Base-by-base conservation (phyloP, 768 basidiomycete species). In the Butyriboletus loyo region DNA sequence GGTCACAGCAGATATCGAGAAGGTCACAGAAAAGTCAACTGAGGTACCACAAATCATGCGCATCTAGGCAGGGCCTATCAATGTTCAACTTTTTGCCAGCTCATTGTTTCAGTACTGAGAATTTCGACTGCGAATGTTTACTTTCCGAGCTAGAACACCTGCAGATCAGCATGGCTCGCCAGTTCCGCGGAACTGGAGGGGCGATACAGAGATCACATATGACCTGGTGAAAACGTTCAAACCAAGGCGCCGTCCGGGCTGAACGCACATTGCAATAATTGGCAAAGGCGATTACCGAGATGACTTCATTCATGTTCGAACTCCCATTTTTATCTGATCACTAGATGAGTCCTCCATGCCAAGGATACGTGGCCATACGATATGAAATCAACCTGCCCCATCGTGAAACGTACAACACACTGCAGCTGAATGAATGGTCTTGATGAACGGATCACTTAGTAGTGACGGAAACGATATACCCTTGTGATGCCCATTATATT, bases 401-500 rank as follows among this genome's bases (percentile, higher is more conserved):
- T 92, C 89, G 66, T 91, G 89, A 57, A 91, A 75, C 22, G 89
- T 89, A 69, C 88, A 91, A 66, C 89, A 92, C 31, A 91, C 89
- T 36, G 88, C 87, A 58, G 89, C 89, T 92, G 60, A 31, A 55
- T 30, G 17, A 36, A 44, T 22, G 14, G 39, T 49, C 52, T 54
- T 19, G 17, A 56, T 62, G 28, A 53, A 50, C 19, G 25, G 24
- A 34, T 38, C 41, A 45, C 35, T 39, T 31, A 24, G 39, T 6
- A 39, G 46, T 37, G 44, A 39, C 30, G n/a, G 24, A 15, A n/a
- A 25, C 30, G 30, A 69, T 80, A 37, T 65, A 91, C 79, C 96
- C 77, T 98, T 97, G 68, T 92, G 89, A 67, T 93, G 90, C 0
- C 93, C 92, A 72, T 93, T 96, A 68, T 98, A 98, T 70, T 98